Base-by-base conservation (phyloP, 768 basidiomycete species). In the Kwoniella bestiolae region DNA sequence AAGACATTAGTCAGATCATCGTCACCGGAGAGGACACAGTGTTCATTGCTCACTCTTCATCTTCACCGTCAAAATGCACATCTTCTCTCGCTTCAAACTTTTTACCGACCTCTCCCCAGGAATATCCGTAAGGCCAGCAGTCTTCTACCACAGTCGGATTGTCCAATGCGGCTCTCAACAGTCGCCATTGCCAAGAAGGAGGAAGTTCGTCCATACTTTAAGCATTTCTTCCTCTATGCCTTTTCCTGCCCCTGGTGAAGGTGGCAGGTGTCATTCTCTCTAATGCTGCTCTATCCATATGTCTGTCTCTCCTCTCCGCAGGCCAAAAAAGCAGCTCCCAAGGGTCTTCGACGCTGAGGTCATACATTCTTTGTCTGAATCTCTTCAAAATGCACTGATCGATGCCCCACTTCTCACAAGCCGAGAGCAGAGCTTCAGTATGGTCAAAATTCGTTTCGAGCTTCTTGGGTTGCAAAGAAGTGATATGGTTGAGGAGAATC, bases 291-390 rank as follows among this genome's bases (percentile, higher is more conserved):
- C n/a, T 16, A 18, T 2, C 52, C 29, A 53, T 41, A 23, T 21
- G 25, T 35, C 51, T 23, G 28, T 63, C 44, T 1, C 44, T 29
- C 31, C 35, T 21, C 7, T 38, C 38, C 1, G 61, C 55, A 1
- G 51, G n/a, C 21, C 52, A 62, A 0, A 51, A 16, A 21, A 62
- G 28, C 18, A 52, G 26, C 11, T 55, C 51, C 52, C 44, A 55
- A 16, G 35, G 29, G 26, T 28, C 38, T 41, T 45, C 31, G 0
- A 32, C 12, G 41, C 47, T 23, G 9, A 53, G 34, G 14, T 35
- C n/a, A 12, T 53, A 55, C 51, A 45, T 34, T 3, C 28, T 44
- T 29, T 46, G 38, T 41, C 56, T 28, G n/a, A 58, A 23, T 2
- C 6, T 26, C 9, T 8, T 16, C 32, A 45, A 0, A 1, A 46